phyloP scores from a whole-genome alignment of 1,284 basidiomycete genomes.

The Anthracocystis panici-leucophaei region DNA sequence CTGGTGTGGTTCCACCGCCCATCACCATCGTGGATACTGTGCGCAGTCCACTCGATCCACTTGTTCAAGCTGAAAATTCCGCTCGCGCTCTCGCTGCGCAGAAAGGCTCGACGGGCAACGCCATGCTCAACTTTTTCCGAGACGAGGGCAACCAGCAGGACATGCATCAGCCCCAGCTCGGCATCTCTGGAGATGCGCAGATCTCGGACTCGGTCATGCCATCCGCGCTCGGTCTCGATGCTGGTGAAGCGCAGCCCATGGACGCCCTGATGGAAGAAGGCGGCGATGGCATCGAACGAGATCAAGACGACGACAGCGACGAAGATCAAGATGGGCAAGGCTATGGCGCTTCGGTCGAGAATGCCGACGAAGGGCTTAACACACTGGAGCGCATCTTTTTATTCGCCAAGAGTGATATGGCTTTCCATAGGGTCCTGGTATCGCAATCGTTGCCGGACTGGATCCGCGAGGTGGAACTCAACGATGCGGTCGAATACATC shows the following conservation, averaged over 20 bases:
- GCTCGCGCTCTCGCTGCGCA: constrained; percentile 40
- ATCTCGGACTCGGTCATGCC: constrained; percentile 38
- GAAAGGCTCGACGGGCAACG: constrained; percentile 41
- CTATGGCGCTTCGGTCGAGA: constrained; percentile 21
- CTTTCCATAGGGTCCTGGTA: constrained; percentile 86
- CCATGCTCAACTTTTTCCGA: constrained; percentile 53
- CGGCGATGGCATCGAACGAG: constrained; percentile 1
- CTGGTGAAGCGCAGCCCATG: constrained; percentile 21
- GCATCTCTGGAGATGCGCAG: constrained; percentile 28
- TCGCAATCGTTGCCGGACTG: constrained; percentile 67
- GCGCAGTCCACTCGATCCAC: constrained; percentile 28
- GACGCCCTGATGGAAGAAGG: constrained; percentile 38
- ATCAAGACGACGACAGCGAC: constrained; percentile 20
- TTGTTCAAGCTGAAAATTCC: constrained; percentile 39
- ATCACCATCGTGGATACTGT: constrained; percentile 30
- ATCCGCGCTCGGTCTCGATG: constrained; percentile 48
- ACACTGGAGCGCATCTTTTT: constrained; percentile 92
- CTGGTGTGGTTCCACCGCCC: constrained; percentile 53
- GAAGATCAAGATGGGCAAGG: constrained; percentile 33
- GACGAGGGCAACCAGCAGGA: constrained; percentile 31
- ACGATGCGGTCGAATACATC: constrained; percentile 93
- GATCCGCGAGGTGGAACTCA: constrained; percentile 74
- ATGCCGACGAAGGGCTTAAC: constrained; percentile 72
- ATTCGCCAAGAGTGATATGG: constrained; percentile 85
- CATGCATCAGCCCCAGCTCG: constrained; percentile 24